Evolutionary conservation across 2,329 filamentous ascomycete genomes (phyloP).

Genomic region (Fusarium sp.): DNA sequence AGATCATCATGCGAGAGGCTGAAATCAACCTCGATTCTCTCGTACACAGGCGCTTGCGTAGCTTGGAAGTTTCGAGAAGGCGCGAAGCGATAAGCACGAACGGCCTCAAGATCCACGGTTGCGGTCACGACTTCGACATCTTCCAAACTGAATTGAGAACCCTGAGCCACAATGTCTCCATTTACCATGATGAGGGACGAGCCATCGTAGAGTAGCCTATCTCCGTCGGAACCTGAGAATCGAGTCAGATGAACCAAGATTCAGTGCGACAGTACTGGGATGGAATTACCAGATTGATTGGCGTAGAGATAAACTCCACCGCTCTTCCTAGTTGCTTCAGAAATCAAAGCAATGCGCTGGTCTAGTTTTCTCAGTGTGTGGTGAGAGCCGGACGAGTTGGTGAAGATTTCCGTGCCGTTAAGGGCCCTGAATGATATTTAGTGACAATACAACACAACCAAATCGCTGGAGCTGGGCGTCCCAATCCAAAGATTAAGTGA

Average conservation of each 20-base stretch:
- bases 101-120: constrained; percentile 79
- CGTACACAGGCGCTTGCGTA: constrained; percentile 51
- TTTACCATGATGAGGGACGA: constrained; percentile 74
- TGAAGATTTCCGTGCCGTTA: constrained; percentile 79
- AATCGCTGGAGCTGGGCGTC: no score
- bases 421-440: constrained; percentile 21
- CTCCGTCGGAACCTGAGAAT: constrained; percentile 65
- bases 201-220: constrained; percentile 69
- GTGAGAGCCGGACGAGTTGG: constrained; percentile 68
- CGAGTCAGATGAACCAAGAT: neutral
- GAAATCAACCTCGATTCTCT: constrained; percentile 43
- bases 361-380: constrained; percentile 75
- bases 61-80: constrained; percentile 73
- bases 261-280: accelerated
- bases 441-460: neutral
- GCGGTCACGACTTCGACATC: constrained; percentile 76
- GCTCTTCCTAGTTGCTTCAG: constrained; percentile 74
- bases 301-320: constrained; percentile 70
- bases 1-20: constrained; percentile 54
- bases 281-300: constrained; percentile 50
- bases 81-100: constrained; percentile 71
- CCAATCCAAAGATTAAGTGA: neutral
- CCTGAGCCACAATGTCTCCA: constrained; percentile 74
- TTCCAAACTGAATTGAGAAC: constrained; percentile 71
- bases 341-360: constrained; percentile 74